Evolutionary conservation across 2,329 filamentous ascomycete species (phyloP).

Genomic region (Colletotrichum truncatum): DNA sequence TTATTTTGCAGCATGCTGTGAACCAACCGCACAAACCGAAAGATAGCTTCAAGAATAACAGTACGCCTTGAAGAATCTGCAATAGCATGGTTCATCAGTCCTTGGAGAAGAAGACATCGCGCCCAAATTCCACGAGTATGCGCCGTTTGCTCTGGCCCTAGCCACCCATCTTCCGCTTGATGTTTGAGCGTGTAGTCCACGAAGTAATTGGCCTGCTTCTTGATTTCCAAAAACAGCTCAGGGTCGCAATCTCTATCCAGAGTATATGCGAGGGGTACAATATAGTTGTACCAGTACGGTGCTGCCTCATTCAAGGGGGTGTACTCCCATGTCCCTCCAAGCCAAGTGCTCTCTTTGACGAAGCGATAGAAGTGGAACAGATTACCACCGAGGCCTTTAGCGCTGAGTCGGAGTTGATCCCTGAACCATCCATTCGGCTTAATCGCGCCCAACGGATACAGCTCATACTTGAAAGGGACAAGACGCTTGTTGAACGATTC

Average conservation of each 20-base stretch:
- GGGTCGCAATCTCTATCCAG: constrained; percentile 47
- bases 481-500: constrained; percentile 25
- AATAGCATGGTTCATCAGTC: constrained; percentile 54
- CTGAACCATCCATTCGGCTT: constrained; percentile 61
- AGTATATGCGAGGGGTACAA: constrained; percentile 64
- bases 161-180: constrained; percentile 64
- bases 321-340: constrained; percentile 60
- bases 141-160: constrained; percentile 58
- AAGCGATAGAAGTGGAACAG: constrained; percentile 62
- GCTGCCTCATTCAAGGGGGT: constrained; percentile 63
- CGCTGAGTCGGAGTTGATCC: constrained; percentile 57
- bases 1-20: constrained; percentile 64
- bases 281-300: constrained; percentile 69
- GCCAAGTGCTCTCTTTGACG: constrained; percentile 60
- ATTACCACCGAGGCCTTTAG: constrained; percentile 62
- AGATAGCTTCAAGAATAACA: constrained; percentile 57
- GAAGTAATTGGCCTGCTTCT: constrained; percentile 39
- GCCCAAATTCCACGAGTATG: constrained; percentile 61
- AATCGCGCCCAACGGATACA: constrained; percentile 58
- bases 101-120: constrained; percentile 59
- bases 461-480: constrained; percentile 45
- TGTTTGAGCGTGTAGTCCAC: constrained; percentile 57
- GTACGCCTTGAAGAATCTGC: constrained; percentile 53
- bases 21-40: constrained; percentile 58
- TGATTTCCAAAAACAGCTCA: background rate